Evolutionary conservation across 805 yeast genomes (phyloP).

Genomic region (Kazachstania viticola): DNA sequence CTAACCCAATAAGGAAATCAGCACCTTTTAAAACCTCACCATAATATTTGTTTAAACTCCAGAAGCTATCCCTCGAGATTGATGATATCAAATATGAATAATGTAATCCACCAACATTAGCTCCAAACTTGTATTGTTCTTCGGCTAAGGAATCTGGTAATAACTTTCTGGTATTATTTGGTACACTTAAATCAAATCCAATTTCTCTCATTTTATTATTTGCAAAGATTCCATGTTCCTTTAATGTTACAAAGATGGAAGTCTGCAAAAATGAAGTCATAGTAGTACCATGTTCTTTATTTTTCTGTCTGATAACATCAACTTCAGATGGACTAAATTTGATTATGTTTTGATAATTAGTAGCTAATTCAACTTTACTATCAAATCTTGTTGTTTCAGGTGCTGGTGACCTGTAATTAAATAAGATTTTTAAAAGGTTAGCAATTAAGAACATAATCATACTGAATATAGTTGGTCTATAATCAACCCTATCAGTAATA

Average conservation of each 20-base stretch:
- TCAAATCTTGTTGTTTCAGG: constrained; percentile 4
- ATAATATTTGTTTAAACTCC: constrained; percentile 14
- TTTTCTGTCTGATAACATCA: constrained; percentile 4
- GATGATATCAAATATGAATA: constrained; percentile 15
- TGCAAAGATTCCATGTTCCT: constrained; percentile 11
- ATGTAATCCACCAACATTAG: constrained; percentile 19
- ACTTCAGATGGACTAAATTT: constrained; percentile 7
- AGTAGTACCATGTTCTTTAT: constrained; percentile 10
- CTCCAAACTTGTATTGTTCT: constrained; percentile 14
- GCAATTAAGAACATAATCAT: constrained; percentile 9
- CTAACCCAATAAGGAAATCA: constrained; percentile 12
- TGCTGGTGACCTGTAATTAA: constrained; percentile 9
- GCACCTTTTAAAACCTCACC: constrained; percentile 7
- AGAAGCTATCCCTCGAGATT: constrained; percentile 10
- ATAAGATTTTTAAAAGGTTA: constrained; percentile 6
- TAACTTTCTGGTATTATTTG: constrained; percentile 11
- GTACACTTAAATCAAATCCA: constrained; percentile 15
- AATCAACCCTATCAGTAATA: constrained; percentile 15
- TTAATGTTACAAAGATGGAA: constrained; percentile 11
- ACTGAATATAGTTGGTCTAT: constrained; percentile 5
- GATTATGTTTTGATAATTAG: constrained; percentile 7
- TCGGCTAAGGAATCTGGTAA: constrained; percentile 10
- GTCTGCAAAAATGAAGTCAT: constrained; percentile 21
- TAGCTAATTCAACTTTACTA: constrained; percentile 1
- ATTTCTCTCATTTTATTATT: constrained; percentile 10